Evolutionary conservation across 2,329 filamentous ascomycete genomes (phyloP), one percentile per base, ranked within the genome.

Genomic region (Pestalotiopsis sp.): DNA sequence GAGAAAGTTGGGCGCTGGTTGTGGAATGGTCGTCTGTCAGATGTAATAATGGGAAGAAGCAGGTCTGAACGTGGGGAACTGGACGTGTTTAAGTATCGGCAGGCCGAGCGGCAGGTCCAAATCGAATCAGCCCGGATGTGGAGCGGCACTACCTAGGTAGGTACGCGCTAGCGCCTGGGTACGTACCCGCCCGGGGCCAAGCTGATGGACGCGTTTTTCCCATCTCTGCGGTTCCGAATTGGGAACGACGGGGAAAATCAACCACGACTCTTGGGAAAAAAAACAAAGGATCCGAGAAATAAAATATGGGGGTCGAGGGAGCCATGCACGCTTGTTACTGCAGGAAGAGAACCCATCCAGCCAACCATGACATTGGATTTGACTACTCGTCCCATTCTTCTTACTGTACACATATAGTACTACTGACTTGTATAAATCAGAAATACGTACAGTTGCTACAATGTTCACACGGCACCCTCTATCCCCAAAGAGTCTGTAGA

Each of bases 81-180:
- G 27, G 64, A 57, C 61, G 68, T 52, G 64, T 66, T 72, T 72
- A 72, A 70, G 64, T 72, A 72, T 64, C 68, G 66, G 68, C 45
- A 45, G 68, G 59, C 27, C 63, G 66, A 70, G 69, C 59, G 72
- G 73, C 70, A 71, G 70, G 63, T 70, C 63, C 68, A 71, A 77
- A 77, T 77, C 77, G 78, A 76, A 78, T 78, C 77, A 78, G 76
- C 74, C 73, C 70, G 71, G 71, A 41, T 17, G 49, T 38, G 68
- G 68, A 62, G 20, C n/a, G 58, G 58, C 56, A 17, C 27, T 17
- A 45, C 25, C 20, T 23, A 14, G 25, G 27, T 27, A 58, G n/a
- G n/a, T 52, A 6, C 45, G 23, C 57, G 57, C 57, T 27, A 27
- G 57, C 14, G 25, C 27, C 14, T 36, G 31, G 31, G 31, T 36